Conservation (phyloP, 768 basidiomycete genomes). For the Mycena leptocephala region DNA sequence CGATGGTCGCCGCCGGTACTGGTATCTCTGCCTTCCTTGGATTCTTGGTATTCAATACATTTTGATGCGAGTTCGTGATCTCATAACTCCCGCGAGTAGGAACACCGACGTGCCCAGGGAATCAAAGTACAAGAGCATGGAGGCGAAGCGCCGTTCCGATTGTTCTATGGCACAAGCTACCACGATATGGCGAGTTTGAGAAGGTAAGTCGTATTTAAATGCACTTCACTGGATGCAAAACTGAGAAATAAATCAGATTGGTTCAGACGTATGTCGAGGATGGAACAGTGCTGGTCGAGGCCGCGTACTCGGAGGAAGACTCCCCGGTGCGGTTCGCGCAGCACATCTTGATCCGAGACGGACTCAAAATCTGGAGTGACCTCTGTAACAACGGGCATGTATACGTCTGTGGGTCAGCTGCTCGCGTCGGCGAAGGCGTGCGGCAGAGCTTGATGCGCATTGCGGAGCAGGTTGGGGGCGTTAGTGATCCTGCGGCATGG, state of each 20-base stretch:
- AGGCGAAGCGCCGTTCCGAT: slow-evolving; percentile 23
- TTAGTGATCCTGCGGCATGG: slow-evolving; percentile 6
- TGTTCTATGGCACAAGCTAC: slow-evolving; percentile 30
- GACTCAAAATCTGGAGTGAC: slow-evolving; percentile 25
- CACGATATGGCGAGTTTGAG: slow-evolving; percentile 26
- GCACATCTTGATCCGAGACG: slow-evolving; percentile 29
- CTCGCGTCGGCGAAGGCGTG: slow-evolving; percentile 6
- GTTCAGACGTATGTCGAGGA: slow-evolving; percentile 19
- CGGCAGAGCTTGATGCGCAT: slow-evolving; percentile 16
- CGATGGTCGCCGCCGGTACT: slow-evolving; percentile 29
- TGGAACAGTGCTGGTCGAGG: slow-evolving; percentile 21
- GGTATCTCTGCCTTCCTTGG: slow-evolving; percentile 31
- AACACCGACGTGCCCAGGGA: slow-evolving; percentile 32
- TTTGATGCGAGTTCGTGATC: too few species aligned
- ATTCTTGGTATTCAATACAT: slow-evolving; percentile 14
- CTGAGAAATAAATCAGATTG: neutral
- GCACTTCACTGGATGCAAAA: neutral
- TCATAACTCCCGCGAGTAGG: slow-evolving; percentile 7
- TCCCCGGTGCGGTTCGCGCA: slow-evolving; percentile 29
- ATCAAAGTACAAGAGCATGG: slow-evolving; percentile 20
- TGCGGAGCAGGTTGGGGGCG: slow-evolving; percentile 23
- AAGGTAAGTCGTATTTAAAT: neutral
- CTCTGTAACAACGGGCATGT: slow-evolving; percentile 24
- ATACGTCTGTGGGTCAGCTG: slow-evolving; percentile 19
- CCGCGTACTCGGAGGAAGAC: slow-evolving; percentile 24